Percentiles rank a stretch among this genome's conserved stretches.
Conservation (phyloP, 176 grass and related monocot species). For the Metroxylon sagu region DNA sequence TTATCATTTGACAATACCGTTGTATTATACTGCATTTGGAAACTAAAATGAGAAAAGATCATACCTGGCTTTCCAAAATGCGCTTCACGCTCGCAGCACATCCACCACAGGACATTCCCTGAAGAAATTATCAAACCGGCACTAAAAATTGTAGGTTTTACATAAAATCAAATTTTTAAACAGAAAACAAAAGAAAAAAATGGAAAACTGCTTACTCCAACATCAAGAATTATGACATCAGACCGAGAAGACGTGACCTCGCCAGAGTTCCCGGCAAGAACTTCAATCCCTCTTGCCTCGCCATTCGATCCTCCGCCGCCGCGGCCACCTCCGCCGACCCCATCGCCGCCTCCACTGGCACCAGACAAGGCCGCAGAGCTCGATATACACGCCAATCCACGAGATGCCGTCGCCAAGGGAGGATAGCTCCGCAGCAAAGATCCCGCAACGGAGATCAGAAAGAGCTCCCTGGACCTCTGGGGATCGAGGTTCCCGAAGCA, state of each 20-base stretch:
- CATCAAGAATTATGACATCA: conserved; percentile 82
- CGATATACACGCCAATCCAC: conserved; percentile 72
- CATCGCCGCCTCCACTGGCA: conserved; percentile 30
- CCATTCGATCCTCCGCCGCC: conserved; percentile 18
- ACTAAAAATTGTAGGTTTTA: background rate
- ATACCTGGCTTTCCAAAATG: conserved; percentile 87
- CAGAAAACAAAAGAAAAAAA: background rate
- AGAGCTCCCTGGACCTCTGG: conserved; percentile 28
- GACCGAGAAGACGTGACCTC: conserved; percentile 33
- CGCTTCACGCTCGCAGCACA: conserved; percentile 86
- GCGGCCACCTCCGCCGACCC: conserved; percentile 26
- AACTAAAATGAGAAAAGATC: conserved; percentile 6
- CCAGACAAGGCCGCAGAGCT: conserved; percentile 41
- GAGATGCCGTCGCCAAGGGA: conserved; percentile 12
- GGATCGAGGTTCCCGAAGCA: conserved; percentile 16
- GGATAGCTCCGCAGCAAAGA: conserved; percentile 33
- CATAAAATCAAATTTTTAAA: conserved; percentile 8
- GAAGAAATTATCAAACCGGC: conserved; percentile 9
- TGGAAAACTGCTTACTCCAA: conserved; percentile 46
- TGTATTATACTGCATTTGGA: background rate
- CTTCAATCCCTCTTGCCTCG: conserved; percentile 26
- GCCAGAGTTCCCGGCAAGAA: conserved; percentile 24
- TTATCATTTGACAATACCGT: too few relatives aligned
- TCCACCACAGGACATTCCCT: conserved; percentile 97
- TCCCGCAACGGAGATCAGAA: conserved; percentile 52